Percentiles rank a stretch among this genome's conserved stretches.
Conservation (phyloP, 2,329 filamentous ascomycete species). For the Penicillium italicum region DNA sequence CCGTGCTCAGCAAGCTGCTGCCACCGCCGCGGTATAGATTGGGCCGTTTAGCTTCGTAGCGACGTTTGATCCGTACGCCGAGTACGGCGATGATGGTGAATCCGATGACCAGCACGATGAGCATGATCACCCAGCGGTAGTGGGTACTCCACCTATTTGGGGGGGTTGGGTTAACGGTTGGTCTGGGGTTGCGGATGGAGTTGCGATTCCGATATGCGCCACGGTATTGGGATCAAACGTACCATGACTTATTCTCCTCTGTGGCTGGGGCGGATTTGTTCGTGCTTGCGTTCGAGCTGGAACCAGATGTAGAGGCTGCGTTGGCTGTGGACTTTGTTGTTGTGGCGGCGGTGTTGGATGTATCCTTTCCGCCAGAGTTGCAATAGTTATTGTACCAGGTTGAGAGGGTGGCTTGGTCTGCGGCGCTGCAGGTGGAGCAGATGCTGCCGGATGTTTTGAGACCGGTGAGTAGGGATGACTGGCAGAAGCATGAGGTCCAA, state of each 20-base stretch:
- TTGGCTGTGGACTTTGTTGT: slow-evolving; percentile 20
- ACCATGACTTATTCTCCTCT: slow-evolving; percentile 25
- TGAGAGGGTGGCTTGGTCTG: slow-evolving; percentile 57
- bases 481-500: slow-evolving; percentile 72
- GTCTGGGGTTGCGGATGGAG: not conserved
- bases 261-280: slow-evolving; percentile 1
- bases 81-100: slow-evolving; percentile 65
- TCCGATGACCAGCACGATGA: slow-evolving; percentile 68
- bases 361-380: slow-evolving; percentile 43
- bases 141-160: slow-evolving; percentile 49
- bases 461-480: slow-evolving; percentile 55
- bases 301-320: slow-evolving; percentile 18
- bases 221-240: slow-evolving; percentile 8
- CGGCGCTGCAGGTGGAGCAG: slow-evolving; percentile 54
- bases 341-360: slow-evolving; percentile 28
- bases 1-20: slow-evolving; percentile 20
- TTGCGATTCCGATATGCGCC: not conserved
- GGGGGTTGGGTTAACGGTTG: not conserved
- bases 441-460: slow-evolving; percentile 63
- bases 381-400: slow-evolving; percentile 71
- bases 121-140: slow-evolving; percentile 77
- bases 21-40: slow-evolving; percentile 32
- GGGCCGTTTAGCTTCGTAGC: slow-evolving; percentile 62
- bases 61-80: slow-evolving; percentile 68
- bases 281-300: not conserved